A percentile compares a stretch with the other conserved stretches of the same genome.
These are phyloP conservation scores for Thinopyrum obtusiflorum DNA, from an alignment of 202 grass and related monocot genomes.

Conservation along the genomic window DNA sequence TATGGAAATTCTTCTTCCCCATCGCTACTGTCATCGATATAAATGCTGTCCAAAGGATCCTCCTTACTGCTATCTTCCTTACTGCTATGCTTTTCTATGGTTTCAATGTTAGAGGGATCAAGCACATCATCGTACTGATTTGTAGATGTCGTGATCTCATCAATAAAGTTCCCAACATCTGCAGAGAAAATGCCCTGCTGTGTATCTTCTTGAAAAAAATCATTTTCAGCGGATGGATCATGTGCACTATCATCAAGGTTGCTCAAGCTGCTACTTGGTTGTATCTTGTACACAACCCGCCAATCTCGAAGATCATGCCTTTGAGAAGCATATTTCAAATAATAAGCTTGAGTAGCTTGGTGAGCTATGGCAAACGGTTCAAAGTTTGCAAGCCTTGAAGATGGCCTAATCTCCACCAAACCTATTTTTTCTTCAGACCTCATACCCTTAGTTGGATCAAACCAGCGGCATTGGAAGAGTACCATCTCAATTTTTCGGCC, in stretches of 20 bases:
- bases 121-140: neutral
- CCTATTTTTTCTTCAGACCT: no score
- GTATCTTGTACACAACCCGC: no score
- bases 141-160: neutral
- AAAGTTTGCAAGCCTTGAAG: no score
- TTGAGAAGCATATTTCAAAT: no score
- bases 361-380: no score
- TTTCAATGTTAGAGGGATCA: neutral
- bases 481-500: slow-evolving; percentile 10
- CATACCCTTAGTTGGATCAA: neutral
- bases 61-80: neutral
- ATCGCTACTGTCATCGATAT: no score
- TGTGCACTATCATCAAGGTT: neutral
- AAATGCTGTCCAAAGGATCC: no score
- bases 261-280: neutral
- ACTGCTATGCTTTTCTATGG: neutral
- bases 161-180: neutral
- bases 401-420: no score
- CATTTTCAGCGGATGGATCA: neutral
- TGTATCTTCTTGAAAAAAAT: neutral
- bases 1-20: no score
- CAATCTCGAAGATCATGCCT: no score
- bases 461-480: slow-evolving; percentile 5
- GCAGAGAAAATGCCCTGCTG: neutral
- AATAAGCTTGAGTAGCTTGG: no score